These are phyloP conservation scores for Podaxis sp. DNA, from an alignment of 768 basidiomycete genomes.

Conservation along the genomic window DNA sequence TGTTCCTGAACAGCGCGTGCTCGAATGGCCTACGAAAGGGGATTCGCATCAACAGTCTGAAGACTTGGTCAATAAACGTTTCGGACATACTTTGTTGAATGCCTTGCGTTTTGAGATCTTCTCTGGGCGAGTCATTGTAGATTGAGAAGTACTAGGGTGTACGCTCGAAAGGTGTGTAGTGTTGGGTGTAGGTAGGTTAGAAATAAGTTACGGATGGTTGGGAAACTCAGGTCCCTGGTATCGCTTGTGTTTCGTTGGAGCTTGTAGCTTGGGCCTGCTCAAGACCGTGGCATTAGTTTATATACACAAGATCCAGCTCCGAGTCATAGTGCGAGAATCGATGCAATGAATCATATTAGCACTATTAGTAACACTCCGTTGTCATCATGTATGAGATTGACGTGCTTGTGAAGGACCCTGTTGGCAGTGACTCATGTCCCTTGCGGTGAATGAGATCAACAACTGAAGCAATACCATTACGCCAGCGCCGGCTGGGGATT, in stretches of 20 bases:
- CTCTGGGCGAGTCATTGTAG: conserved; percentile 13
- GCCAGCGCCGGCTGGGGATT: no score
- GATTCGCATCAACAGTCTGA: not conserved
- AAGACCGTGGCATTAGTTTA: not conserved
- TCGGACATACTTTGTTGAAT: conserved; percentile 11
- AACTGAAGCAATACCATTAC: not conserved
- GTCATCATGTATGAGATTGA: not conserved
- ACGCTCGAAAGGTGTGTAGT: not conserved
- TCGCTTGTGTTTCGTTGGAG: not conserved
- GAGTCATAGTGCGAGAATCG: not conserved
- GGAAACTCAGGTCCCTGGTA: not conserved
- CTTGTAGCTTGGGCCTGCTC: not conserved
- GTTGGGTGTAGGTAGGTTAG: not conserved
- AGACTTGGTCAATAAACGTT: not conserved
- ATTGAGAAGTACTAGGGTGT: conserved; percentile 1
- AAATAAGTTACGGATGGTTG: conserved; percentile 1
- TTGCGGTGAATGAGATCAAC: not conserved
- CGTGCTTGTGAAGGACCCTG: not conserved
- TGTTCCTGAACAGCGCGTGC: conserved; percentile 13
- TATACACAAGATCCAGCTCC: conserved; percentile 4
- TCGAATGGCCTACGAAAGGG: not conserved
- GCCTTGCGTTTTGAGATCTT: conserved; percentile 14
- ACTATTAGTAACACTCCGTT: not conserved
- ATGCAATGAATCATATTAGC: not conserved
- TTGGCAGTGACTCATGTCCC: not conserved